These are phyloP conservation scores for Epichloe festucae DNA, from an alignment of 2,329 filamentous ascomycete species.

Conservation along the genomic window DNA sequence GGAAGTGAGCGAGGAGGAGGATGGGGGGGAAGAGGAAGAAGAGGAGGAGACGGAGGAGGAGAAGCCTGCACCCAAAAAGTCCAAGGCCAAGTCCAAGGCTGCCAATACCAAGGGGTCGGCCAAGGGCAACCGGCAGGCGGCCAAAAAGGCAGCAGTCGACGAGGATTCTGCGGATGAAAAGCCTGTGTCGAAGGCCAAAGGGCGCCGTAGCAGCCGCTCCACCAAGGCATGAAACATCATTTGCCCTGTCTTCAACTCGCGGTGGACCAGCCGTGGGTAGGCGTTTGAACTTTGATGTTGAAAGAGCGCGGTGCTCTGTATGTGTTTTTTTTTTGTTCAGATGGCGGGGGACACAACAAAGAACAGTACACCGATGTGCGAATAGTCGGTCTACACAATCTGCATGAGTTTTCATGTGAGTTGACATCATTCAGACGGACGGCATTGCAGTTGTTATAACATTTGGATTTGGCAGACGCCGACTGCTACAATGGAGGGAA, in stretches of 20 bases:
- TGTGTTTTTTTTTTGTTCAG: neutral
- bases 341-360: neutral
- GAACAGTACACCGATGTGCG: too few species aligned
- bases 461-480: too few species aligned
- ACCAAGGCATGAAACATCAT: slow-evolving; percentile 10
- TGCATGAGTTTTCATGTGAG: too few species aligned
- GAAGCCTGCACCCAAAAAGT: slow-evolving; percentile 3
- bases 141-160: slow-evolving; percentile 3
- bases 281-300: neutral
- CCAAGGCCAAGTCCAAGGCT: slow-evolving; percentile 3
- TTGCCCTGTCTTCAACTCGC: neutral
- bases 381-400: too few species aligned
- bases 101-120: neutral
- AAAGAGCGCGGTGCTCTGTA: neutral
- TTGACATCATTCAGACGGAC: too few species aligned
- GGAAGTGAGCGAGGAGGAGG: slow-evolving; percentile 10
- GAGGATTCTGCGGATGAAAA: slow-evolving; percentile 6
- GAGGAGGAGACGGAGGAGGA: neutral
- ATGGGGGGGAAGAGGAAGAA: slow-evolving; percentile 5
- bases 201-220: slow-evolving; percentile 10
- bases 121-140: slow-evolving; percentile 3
- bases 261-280: neutral
- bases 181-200: slow-evolving; percentile 17
- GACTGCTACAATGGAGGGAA: too few species aligned
- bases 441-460: too few species aligned